Conservation (phyloP, 73 alveolate genomes). For the Tetrahymena malaccensis region DNA sequence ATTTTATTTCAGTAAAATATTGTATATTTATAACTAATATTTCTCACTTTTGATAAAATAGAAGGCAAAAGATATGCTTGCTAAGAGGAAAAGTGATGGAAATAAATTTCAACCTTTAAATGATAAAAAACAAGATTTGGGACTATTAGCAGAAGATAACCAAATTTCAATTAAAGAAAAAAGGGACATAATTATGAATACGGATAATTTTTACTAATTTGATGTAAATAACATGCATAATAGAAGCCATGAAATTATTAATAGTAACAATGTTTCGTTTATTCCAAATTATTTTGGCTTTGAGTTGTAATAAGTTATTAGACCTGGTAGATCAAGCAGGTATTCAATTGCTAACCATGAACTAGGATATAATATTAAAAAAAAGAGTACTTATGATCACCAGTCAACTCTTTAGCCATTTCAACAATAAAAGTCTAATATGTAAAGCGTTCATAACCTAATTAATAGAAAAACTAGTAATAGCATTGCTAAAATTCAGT, state of each 20-base stretch:
- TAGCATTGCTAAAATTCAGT: background rate
- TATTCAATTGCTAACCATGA: background rate
- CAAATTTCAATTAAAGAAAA: background rate
- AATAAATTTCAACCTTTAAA: background rate
- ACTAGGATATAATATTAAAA: background rate
- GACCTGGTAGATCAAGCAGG: background rate
- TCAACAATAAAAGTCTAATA: background rate
- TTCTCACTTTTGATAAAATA: background rate
- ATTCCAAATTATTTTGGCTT: background rate
- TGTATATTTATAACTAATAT: too few relatives aligned
- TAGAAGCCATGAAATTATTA: background rate
- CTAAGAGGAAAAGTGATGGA: background rate
- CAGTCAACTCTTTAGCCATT: background rate
- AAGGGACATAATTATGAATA: background rate
- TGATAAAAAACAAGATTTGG: background rate
- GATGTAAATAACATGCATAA: background rate
- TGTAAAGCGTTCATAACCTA: background rate
- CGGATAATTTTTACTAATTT: background rate
- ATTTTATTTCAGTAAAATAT: too few relatives aligned
- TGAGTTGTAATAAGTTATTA: background rate
- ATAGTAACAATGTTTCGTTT: background rate
- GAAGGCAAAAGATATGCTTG: background rate
- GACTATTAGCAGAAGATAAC: background rate
- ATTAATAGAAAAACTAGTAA: background rate
- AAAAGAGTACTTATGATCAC: background rate